A percentile compares a stretch with the other conserved stretches of the same genome.
Evolutionary conservation across 1,284 basidiomycete genomes (phyloP).

Genomic region (Cutaneotrichosporon spelunceum): DNA sequence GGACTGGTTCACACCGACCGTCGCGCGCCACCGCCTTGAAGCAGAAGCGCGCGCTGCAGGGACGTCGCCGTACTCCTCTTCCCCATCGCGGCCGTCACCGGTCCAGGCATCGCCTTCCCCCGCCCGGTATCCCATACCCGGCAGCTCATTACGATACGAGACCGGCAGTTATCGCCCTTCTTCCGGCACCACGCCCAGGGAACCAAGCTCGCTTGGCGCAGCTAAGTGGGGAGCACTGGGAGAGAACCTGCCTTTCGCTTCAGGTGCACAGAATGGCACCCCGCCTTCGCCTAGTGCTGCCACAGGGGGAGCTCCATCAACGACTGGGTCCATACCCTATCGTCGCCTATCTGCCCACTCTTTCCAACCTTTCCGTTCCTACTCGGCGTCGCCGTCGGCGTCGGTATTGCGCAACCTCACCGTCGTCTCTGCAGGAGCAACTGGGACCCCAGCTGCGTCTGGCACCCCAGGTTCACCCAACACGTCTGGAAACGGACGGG

Average conservation of each 20-base stretch:
- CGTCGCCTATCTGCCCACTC: slow-evolving; percentile 46
- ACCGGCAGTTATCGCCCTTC: not conserved
- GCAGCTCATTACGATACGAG: slow-evolving; percentile 10
- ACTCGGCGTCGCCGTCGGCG: slow-evolving; percentile 41
- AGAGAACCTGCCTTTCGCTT: slow-evolving; percentile 47
- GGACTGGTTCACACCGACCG: slow-evolving; percentile 51
- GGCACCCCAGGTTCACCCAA: slow-evolving; percentile 1
- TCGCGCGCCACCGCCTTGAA: slow-evolving; percentile 36
- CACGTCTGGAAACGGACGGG: slow-evolving; percentile 2
- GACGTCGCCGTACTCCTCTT: not conserved
- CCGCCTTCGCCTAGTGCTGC: slow-evolving; percentile 8
- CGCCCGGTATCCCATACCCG: not conserved
- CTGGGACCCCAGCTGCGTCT: not conserved
- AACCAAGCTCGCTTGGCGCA: slow-evolving; percentile 23
- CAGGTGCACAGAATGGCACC: not conserved
- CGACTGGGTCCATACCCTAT: slow-evolving; percentile 30
- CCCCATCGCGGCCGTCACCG: not conserved
- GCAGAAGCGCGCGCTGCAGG: slow-evolving; percentile 19
- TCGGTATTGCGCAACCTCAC: slow-evolving; percentile 32
- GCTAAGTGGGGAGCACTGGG: slow-evolving; percentile 41
- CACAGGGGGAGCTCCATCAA: slow-evolving; percentile 8
- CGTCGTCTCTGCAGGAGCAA: not conserved
- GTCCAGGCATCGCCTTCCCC: not conserved
- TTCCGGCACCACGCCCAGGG: slow-evolving; percentile 2
- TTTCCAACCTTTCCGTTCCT: slow-evolving; percentile 39